Evolutionary conservation across 2,329 filamentous ascomycete genomes (phyloP).

Genomic region (Ascocoryne sarcoides): DNA sequence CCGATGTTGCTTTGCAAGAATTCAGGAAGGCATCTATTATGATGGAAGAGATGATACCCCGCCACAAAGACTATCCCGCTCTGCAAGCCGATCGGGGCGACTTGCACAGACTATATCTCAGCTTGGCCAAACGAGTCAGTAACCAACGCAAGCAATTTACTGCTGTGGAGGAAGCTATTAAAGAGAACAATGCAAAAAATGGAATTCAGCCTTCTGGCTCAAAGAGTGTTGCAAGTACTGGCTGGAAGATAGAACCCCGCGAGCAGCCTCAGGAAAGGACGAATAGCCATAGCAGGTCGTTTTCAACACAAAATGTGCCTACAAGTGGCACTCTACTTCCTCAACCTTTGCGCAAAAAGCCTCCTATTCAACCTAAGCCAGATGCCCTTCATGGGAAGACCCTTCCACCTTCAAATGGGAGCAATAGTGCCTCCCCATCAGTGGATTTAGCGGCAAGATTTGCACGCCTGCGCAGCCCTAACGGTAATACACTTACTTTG

Average conservation of each 20-base stretch:
- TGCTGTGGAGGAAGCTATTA: slow-evolving; percentile 49
- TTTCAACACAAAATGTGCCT: slow-evolving; percentile 4
- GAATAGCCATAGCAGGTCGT: slow-evolving; percentile 13
- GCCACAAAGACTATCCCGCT: slow-evolving; percentile 63
- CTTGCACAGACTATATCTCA: slow-evolving; percentile 39
- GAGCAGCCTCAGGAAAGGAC: neutral
- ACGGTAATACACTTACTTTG: too few relatives aligned
- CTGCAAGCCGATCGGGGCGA: slow-evolving; percentile 48
- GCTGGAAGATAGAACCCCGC: too few relatives aligned
- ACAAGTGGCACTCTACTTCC: slow-evolving; percentile 2
- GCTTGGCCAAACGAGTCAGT: slow-evolving; percentile 42
- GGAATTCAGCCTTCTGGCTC: slow-evolving; percentile 30
- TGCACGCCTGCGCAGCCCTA: slow-evolving; percentile 41
- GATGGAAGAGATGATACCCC: slow-evolving; percentile 64
- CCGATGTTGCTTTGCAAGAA: slow-evolving; percentile 71
- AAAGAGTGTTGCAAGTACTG: neutral
- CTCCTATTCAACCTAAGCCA: slow-evolving; percentile 56
- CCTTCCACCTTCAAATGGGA: slow-evolving; percentile 33
- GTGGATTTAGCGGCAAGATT: slow-evolving; percentile 49
- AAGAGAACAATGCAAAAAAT: slow-evolving; percentile 53
- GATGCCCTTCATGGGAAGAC: slow-evolving; percentile 55
- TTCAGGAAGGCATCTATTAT: slow-evolving; percentile 79
- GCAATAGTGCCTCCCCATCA: slow-evolving; percentile 21
- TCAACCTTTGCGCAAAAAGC: slow-evolving; percentile 8
- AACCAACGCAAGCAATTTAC: slow-evolving; percentile 43